Conservation (phyloP, 257 asterid genomes). For the Ocimum tenuiflorum region DNA sequence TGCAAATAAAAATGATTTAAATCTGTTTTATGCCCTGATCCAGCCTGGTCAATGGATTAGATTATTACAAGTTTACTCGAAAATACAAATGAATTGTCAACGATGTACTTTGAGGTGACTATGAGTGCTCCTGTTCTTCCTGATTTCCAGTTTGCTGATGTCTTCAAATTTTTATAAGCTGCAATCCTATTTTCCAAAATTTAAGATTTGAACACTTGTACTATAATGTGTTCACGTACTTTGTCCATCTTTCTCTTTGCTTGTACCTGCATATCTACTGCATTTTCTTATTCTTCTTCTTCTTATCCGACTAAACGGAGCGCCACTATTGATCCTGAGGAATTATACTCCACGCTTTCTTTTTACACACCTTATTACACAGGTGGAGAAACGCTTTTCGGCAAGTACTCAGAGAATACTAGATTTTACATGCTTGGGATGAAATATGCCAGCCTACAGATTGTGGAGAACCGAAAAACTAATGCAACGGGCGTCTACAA, state of each 20-base stretch:
- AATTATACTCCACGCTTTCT: background rate
- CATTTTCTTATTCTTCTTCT: background rate
- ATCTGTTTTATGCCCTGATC: background rate
- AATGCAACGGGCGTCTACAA: conserved; percentile 23
- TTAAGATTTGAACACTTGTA: background rate
- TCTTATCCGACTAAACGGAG: conserved; percentile 27
- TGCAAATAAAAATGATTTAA: background rate
- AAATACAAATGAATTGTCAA: background rate
- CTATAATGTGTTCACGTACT: conserved; percentile 12
- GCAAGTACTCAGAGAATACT: background rate
- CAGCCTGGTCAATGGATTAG: background rate
- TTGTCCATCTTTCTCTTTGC: conserved; percentile 22
- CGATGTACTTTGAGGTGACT: background rate
- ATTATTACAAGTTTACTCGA: background rate
- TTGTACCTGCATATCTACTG: background rate
- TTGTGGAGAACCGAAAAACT: conserved; percentile 25
- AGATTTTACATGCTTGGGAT: background rate
- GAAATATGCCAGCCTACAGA: conserved; percentile 10
- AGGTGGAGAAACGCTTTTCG: conserved; percentile 21
- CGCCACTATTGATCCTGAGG: background rate
- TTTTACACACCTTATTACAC: conserved; percentile 12
- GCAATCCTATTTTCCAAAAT: background rate
- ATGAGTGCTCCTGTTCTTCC: background rate
- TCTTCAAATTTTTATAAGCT: background rate
- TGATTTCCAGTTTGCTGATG: background rate